Base-by-base conservation (phyloP, 2,329 filamentous ascomycete species). In the Ceratocystiopsis minuta region DNA sequence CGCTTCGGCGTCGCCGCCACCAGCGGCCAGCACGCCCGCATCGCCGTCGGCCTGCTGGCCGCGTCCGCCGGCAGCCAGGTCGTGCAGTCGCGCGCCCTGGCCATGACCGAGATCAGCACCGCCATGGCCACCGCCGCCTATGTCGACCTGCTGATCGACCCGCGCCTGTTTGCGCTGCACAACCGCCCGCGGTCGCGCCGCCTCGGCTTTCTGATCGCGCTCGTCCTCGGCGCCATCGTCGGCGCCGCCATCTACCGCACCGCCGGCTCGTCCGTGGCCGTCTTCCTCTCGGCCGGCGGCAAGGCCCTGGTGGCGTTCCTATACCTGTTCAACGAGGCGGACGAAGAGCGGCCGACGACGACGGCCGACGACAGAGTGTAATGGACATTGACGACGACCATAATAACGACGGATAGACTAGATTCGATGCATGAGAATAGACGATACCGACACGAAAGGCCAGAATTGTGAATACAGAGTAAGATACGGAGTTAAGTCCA, bases 41-140 rank as follows among this genome's bases (percentile, higher is more conserved):
- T 55, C 3, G 64, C 66, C 6, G 59, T 76, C 37, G 62, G 57
- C 1, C 52, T 75, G 34, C 58, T 77, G 28, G 70, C 72, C 0
- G 66, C 70, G 39, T 64, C 71, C 0, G 62, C 70, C 0, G 72
- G 73, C 0, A 68, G 64, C 38, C 73, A 78, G 52, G 71, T 78
- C 0, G 71, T 73, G 3, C 65, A 71, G 57, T 64, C 64, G 3
- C 60, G 72, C 18, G 62, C 65, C 34, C 52, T 78, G 43, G 56
- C 61, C 37, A 67, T 75, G 56, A 68, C 68, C 0, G 73, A 78
- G 53, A 76, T 78, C 50, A 73, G 64, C 44, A 78, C 74, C 0
- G 72, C 73, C 20, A 77, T 77, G 71, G 72, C 71, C 0, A 78
- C 73, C 6, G 71, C 73, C 0, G 72, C 73, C 1, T 77, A 69